Base-by-base conservation (phyloP, 805 yeast genomes). In the Teunomyces aglyptinius region DNA sequence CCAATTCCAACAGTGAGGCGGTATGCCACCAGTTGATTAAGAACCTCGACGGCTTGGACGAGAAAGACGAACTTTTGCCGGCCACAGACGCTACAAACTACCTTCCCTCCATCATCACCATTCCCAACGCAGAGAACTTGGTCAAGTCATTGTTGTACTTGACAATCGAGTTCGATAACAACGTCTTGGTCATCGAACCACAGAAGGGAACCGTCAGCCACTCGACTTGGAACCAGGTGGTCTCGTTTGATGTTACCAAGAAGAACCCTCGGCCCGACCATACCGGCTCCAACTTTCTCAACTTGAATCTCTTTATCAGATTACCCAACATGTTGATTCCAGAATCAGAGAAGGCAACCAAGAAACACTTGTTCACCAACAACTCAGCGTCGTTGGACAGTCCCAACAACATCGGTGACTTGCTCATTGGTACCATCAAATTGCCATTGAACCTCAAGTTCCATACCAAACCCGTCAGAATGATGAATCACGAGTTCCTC, bases 81-180 rank as follows among this genome's bases (percentile, higher is more conserved):
- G 74, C 62, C 36, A 56, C 53, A 51, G 63, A 48, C 60, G 76
- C 66, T 5, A 52, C 74, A 31, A 54, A 64, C 41, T 51, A 63
- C 36, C 70, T 83, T 38, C 84, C 89, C 35, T 75, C 85, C 12
- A 70, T 77, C 36, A 71, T 81, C 38, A 68, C 80, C 41, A 69
- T 80, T 38, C 83, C 87, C 12, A 77, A 78, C 26, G 82, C 54
- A 13, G 71, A 69, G 38, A 73, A 74, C 43, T 68, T 77, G 29
- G 76, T 80, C 51, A 82, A 81, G 54, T 80, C 94, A 13, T 76
- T 96, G 49, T 77, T 94, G 32, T 89, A 88, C 65, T 78, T 91
- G 58, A 89, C 96, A 1, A 76, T 94, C 38, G 99, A 94, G 67
- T 92, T 90, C 62, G 99, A 94, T 68, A 94, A 94, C 67, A 89